Conservation (phyloP, 2,329 filamentous ascomycete genomes). For the Coniosporium tulheliwenetii region DNA sequence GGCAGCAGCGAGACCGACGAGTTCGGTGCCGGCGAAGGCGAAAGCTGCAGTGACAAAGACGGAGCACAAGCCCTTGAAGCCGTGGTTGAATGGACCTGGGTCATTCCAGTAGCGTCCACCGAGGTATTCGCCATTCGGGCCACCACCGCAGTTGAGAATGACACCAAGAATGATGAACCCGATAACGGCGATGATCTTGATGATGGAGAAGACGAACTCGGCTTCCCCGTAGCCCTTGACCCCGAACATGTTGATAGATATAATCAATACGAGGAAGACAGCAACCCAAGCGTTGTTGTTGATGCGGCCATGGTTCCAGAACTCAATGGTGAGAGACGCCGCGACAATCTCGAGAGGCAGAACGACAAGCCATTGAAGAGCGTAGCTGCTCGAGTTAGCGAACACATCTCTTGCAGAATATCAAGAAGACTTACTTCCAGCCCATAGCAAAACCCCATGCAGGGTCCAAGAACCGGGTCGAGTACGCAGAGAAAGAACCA, state of each 20-base stretch:
- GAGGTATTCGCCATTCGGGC: slow-evolving; percentile 58
- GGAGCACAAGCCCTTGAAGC: slow-evolving; percentile 69
- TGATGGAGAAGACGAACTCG: slow-evolving; percentile 71
- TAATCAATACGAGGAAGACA: slow-evolving; percentile 62
- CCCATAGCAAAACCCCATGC: slow-evolving; percentile 94
- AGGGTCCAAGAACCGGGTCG: slow-evolving; percentile 80
- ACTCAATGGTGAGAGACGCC: slow-evolving; percentile 68
- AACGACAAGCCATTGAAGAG: slow-evolving; percentile 73
- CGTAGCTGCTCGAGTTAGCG: slow-evolving; percentile 41
- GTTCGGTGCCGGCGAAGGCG: slow-evolving; percentile 59
- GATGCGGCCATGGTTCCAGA: slow-evolving; percentile 49
- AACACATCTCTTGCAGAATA: neutral
- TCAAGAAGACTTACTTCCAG: slow-evolving; percentile 52
- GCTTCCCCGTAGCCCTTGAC: slow-evolving; percentile 82
- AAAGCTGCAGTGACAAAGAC: slow-evolving; percentile 67
- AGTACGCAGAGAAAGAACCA: slow-evolving; percentile 83
- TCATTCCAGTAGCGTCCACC: slow-evolving; percentile 61
- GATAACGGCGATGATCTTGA: slow-evolving; percentile 76
- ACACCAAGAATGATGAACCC: slow-evolving; percentile 76
- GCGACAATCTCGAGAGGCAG: slow-evolving; percentile 78
- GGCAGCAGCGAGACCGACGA: slow-evolving; percentile 61
- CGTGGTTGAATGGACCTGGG: slow-evolving; percentile 73
- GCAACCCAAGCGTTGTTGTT: slow-evolving; percentile 65
- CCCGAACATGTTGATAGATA: slow-evolving; percentile 74
- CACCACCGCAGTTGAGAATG: slow-evolving; percentile 23